These are phyloP conservation scores for Skeletonema menzelii DNA, from an alignment of 108 stramenopile species.

Conservation along the genomic window DNA sequence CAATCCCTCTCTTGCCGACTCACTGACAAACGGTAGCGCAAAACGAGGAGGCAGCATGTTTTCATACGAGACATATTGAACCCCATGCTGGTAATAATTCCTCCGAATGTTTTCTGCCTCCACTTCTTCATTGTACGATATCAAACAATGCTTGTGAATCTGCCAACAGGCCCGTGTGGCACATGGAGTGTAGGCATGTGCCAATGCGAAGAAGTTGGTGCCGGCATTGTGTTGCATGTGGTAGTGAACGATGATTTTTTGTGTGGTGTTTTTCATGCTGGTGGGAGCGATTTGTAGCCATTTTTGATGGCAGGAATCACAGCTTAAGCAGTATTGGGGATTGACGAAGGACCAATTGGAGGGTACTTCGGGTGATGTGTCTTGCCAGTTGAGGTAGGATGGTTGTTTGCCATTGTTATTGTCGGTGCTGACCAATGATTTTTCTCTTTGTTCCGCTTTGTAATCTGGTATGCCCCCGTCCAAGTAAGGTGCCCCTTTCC, in stretches of 20 bases:
- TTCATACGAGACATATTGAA: slow-evolving; percentile 46
- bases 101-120: slow-evolving; percentile 41
- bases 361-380: background rate
- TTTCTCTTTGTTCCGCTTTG: background rate
- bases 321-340: background rate
- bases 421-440: background rate
- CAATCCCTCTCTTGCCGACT: slow-evolving; percentile 28
- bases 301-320: background rate
- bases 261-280: background rate
- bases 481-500: background rate
- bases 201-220: slow-evolving; percentile 24
- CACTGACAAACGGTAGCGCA: slow-evolving; percentile 36
- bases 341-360: background rate
- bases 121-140: slow-evolving; percentile 35
- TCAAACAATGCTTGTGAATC: slow-evolving; percentile 34
- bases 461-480: background rate
- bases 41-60: slow-evolving; percentile 41
- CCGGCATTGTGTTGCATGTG: slow-evolving; percentile 50
- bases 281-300: background rate
- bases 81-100: slow-evolving; percentile 29
- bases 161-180: slow-evolving; percentile 43
- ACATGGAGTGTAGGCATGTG: slow-evolving; percentile 13
- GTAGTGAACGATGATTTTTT: slow-evolving; percentile 43
- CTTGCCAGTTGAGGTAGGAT: background rate
- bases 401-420: background rate